Evolutionary conservation across 306 rosid genomes (phyloP).

Genomic region (barrel medic (Medicago truncatula)): MtrunA17r5.0-ANR NC_053044.1:44109501-44110000

Average conservation of each 20-base stretch:
- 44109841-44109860: not conserved
- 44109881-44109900: slow-evolving; percentile 11
- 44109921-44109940: not conserved
- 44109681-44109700: not conserved
- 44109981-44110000: not conserved
- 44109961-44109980: not conserved
- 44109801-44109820: not conserved
- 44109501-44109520: slow-evolving; percentile 5
- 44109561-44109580: slow-evolving; percentile 7
- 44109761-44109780: slow-evolving; percentile 14
- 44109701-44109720: slow-evolving; percentile 6
- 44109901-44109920: not conserved
- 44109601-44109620: not conserved
- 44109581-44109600: slow-evolving; percentile 19
- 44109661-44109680: not conserved
- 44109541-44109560: not conserved
- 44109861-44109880: not conserved
- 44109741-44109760: not conserved
- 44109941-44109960: not conserved
- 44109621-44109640: slow-evolving; percentile 13
- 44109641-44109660: slow-evolving; percentile 5
- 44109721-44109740: not conserved
- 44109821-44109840: not conserved
- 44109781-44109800: not conserved
- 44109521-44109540: slow-evolving; percentile 15